Evolutionary conservation across 2,329 filamentous ascomycete genomes (phyloP).

Genomic region (Delphinella strobiligena): DNA sequence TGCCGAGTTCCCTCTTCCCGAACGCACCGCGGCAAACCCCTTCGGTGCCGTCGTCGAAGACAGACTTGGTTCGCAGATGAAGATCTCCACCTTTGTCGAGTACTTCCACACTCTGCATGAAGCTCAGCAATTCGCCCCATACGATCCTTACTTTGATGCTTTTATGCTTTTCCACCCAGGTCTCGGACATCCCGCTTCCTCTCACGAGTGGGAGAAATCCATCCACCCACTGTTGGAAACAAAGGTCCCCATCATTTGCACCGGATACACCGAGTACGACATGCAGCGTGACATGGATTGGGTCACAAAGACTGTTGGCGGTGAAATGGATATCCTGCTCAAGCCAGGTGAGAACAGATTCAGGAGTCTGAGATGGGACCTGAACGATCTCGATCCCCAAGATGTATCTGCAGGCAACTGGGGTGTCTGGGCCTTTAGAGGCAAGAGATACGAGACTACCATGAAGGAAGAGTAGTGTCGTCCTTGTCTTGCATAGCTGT

Average conservation of each 20-base stretch:
- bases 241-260: conserved; percentile 87
- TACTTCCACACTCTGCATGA: conserved; percentile 96
- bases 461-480: conserved; percentile 2
- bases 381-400: conserved; percentile 90
- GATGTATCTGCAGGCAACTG: conserved; percentile 94
- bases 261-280: conserved; percentile 91
- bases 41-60: conserved; percentile 93
- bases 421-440: conserved; percentile 93
- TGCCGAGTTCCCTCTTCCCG: conserved; percentile 79
- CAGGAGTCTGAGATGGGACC: conserved; percentile 87
- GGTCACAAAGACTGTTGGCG: conserved; percentile 72
- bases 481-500: neutral
- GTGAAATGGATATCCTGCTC: conserved; percentile 85
- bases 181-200: conserved; percentile 82
- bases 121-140: conserved; percentile 80
- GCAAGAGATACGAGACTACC: conserved; percentile 73
- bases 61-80: conserved; percentile 75
- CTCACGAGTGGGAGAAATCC: conserved; percentile 88
- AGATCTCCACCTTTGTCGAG: conserved; percentile 95
- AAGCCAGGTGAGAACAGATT: conserved; percentile 91
- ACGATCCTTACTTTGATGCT: conserved; percentile 96
- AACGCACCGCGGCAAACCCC: conserved; percentile 73
- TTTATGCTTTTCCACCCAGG: conserved; percentile 97
- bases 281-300: conserved; percentile 87
- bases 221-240: conserved; percentile 84